Evolutionary conservation across 768 basidiomycete genomes (phyloP).

Genomic region (Agaricus sinodeliciosus): DNA sequence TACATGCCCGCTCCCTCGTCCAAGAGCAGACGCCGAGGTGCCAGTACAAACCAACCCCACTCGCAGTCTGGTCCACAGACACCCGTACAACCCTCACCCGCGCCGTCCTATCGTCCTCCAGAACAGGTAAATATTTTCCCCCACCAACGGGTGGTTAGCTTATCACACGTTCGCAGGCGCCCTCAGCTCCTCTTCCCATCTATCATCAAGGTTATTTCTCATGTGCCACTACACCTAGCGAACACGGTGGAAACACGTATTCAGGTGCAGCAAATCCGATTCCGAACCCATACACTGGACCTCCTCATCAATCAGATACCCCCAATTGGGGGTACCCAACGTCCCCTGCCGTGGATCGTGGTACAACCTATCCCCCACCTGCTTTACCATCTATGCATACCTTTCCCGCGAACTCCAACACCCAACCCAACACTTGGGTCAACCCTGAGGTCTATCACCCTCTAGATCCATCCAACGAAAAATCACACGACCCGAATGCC

Average conservation of each 20-base stretch:
- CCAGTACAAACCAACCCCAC: conserved; percentile 29
- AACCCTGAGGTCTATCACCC: conserved; percentile 3
- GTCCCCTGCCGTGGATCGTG: conserved; percentile 35
- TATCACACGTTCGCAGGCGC: conserved; percentile 7
- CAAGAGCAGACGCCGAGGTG: conserved; percentile 36
- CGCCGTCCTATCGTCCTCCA: conserved; percentile 35
- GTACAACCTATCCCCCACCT: conserved; percentile 40
- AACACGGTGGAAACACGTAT: conserved; percentile 24
- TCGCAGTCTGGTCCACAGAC: conserved; percentile 37
- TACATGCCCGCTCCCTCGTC: conserved; percentile 41
- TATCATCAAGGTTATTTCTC: conserved; percentile 38
- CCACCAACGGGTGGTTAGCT: conserved; percentile 8
- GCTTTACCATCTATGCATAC: conserved; percentile 49
- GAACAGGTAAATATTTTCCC: conserved; percentile 34
- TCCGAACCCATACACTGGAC: conserved; percentile 29
- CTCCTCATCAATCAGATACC: conserved; percentile 23
- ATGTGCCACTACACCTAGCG: conserved; percentile 33
- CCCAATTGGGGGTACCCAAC: conserved; percentile 49
- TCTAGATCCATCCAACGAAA: conserved; percentile 2
- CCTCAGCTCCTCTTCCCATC: conserved; percentile 23
- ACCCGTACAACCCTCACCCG: conserved; percentile 36
- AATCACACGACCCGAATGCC: not conserved
- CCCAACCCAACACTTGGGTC: conserved; percentile 23
- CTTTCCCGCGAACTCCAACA: conserved; percentile 27
- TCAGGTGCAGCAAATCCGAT: conserved; percentile 16